Percentiles rank a stretch among this genome's conserved stretches.
phyloP scores from a whole-genome alignment of 805 yeast species.

The Monosporozyma siamensis region DNA sequence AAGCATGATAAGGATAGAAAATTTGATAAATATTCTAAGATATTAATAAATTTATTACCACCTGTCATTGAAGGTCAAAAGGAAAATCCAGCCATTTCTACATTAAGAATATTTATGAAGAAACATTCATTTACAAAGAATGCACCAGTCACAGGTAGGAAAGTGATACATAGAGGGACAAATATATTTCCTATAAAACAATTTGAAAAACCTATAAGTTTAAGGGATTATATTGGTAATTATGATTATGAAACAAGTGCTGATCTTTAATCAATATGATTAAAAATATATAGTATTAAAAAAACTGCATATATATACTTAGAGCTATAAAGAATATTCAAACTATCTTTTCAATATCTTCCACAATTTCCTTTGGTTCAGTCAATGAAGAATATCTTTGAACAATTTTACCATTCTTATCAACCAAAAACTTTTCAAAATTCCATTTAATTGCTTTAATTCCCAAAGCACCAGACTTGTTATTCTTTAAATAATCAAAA shows the following conservation, averaged over 20 bases:
- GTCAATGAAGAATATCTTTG: slow-evolving; percentile 58
- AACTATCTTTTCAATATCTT: slow-evolving; percentile 40
- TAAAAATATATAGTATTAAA: neutral
- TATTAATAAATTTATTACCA: slow-evolving; percentile 20
- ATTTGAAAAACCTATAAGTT: slow-evolving; percentile 3
- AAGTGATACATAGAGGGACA: slow-evolving; percentile 17
- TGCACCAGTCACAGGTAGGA: slow-evolving; percentile 20
- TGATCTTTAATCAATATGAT: too few relatives aligned
- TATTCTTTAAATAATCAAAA: slow-evolving; percentile 60
- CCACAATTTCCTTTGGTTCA: slow-evolving; percentile 52
- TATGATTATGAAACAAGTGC: neutral
- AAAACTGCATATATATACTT: neutral
- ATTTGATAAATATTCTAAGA: slow-evolving; percentile 2
- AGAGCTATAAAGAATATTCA: neutral
- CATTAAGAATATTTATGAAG: slow-evolving; percentile 19
- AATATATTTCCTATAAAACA: slow-evolving; percentile 17
- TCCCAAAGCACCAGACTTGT: slow-evolving; percentile 52
- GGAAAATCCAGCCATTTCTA: slow-evolving; percentile 18
- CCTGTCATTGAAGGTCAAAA: slow-evolving; percentile 11
- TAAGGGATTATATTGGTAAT: slow-evolving; percentile 3
- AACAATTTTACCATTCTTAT: slow-evolving; percentile 45
- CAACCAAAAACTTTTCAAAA: slow-evolving; percentile 61
- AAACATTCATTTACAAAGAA: slow-evolving; percentile 18
- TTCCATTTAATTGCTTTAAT: slow-evolving; percentile 70
- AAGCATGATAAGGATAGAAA: neutral